Evolutionary conservation across 2,329 filamentous ascomycete species (phyloP), one percentile per base, ranked within the genome.

Genomic region (Arthrobotrys sinensis): DNA sequence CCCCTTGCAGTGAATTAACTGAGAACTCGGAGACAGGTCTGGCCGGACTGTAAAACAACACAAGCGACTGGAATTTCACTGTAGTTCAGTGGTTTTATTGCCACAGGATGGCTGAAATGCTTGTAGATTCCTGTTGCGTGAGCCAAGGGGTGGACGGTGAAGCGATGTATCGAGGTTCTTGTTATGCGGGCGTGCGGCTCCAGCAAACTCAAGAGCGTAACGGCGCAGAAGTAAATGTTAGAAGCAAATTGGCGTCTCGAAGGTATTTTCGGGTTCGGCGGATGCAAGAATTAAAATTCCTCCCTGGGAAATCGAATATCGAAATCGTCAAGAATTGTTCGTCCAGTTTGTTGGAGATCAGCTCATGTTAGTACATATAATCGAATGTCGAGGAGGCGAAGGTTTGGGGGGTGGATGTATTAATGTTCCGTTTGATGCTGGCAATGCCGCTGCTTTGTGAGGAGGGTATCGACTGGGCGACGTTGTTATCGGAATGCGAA

Each of bases 21-120:
- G 52, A 46, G 19, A 55, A 57, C 67, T 67, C 52, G 24, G 62
- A 48, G 66, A 55, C 57, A 70, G 48, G 38, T 78, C 67, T 63
- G 46, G 62, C 75, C 45, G 45, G 36, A 28, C 62, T 48, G 67
- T 67, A 66, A 65, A 62, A 67, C 67, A 78, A 78, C 67, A 55
- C 75, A 55, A 53, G 16, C n/a, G 57, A 28, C 34, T 60, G 38
- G 62, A 72, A 78, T 78, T 78, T 68, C 48, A 68, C 36, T n/a
- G 52, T 24, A 21, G 40, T 53, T 57, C 50, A 63, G 60, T 28
- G 62, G 60, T 63, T 72, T 72, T 71, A 64, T 78, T 72, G 73
- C 43, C 53, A 38, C 62, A 63, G 62, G 52, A 67, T 78, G 45
- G 62, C 66, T 71, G 75, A 78, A 78, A 78, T 78, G 75, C 75